Conservation (phyloP, 305 asterid species). For the Andrographis paniculata region DNA sequence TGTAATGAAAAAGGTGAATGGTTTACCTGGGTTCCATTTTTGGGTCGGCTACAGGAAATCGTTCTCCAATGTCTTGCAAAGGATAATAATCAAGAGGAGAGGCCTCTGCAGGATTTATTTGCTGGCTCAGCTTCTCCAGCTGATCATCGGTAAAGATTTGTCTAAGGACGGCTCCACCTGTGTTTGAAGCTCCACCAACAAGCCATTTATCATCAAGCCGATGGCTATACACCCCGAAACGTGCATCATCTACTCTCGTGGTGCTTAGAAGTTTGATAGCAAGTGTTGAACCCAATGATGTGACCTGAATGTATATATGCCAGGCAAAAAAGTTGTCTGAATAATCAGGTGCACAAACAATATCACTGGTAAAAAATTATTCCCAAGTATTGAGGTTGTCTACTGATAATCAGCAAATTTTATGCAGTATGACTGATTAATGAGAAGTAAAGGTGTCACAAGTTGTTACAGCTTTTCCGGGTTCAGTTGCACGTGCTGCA, state of each 20-base stretch:
- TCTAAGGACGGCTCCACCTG: constrained; percentile 93
- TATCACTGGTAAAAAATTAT: no score
- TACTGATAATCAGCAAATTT: background rate
- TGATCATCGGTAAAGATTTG: constrained; percentile 68
- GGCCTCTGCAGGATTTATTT: constrained; percentile 53
- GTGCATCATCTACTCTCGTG: constrained; percentile 75
- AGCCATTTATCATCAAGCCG: constrained; percentile 94
- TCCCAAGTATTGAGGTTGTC: no score
- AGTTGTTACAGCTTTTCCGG: constrained; percentile 79
- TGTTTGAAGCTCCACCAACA: constrained; percentile 98
- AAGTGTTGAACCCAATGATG: constrained; percentile 90
- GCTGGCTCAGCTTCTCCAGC: constrained; percentile 53
- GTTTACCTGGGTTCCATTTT: constrained; percentile 71
- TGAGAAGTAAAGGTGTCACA: background rate
- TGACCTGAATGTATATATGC: constrained; percentile 41
- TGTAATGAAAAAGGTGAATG: background rate
- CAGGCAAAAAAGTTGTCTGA: background rate
- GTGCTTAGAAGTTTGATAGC: constrained; percentile 94
- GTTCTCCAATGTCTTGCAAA: constrained; percentile 61
- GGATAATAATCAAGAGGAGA: constrained; percentile 85
- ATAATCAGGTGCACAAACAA: background rate
- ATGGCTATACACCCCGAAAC: constrained; percentile 90
- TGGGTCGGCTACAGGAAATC: constrained; percentile 80
- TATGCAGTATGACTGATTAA: background rate
- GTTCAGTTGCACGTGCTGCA: constrained; percentile 75